A percentile compares a stretch with the other conserved stretches of the same genome.
phyloP scores from a whole-genome alignment of 2,329 filamentous ascomycete genomes.

The Proliferodiscus dingleyae region DNA sequence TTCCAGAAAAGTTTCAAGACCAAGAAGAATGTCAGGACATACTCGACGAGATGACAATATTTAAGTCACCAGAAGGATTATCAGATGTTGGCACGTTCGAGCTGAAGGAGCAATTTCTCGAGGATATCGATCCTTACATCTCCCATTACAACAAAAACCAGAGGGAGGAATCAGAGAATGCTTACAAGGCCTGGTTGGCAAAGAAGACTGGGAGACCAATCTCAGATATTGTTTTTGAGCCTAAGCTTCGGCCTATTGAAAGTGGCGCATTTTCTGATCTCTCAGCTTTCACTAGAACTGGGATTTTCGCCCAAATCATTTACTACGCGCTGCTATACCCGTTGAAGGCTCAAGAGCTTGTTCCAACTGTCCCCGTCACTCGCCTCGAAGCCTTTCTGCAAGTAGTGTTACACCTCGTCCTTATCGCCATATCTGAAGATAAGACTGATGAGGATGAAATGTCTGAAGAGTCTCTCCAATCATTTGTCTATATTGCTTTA shows the following conservation, averaged over 20 bases:
- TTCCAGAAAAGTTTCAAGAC: constrained; percentile 86
- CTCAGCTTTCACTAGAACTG: constrained; percentile 73
- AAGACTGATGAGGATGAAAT: constrained; percentile 51
- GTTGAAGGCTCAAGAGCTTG: constrained; percentile 61
- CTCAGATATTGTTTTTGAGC: constrained; percentile 87
- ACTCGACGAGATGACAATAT: constrained; percentile 81
- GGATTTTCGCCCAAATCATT: constrained; percentile 84
- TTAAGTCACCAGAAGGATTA: constrained; percentile 84
- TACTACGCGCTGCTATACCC: constrained; percentile 85
- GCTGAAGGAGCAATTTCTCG: constrained; percentile 77
- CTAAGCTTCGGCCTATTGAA: constrained; percentile 69
- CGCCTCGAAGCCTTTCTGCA: constrained; percentile 89
- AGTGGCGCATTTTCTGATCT: constrained; percentile 74
- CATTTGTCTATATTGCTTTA: constrained; percentile 70
- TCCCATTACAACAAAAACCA: constrained; percentile 97
- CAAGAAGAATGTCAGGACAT: constrained; percentile 82
- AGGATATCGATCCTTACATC: constrained; percentile 90
- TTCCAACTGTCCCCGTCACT: constrained; percentile 71
- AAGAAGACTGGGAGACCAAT: constrained; percentile 77
- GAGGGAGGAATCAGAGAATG: constrained; percentile 86
- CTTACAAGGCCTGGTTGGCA: constrained; percentile 81
- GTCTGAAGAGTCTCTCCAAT: constrained; percentile 46
- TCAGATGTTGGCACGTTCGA: constrained; percentile 94
- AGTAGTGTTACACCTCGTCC: constrained; percentile 79
- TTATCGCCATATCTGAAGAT: constrained; percentile 85